These are phyloP conservation scores for Sugiyamaella pinicola DNA, from an alignment of 1,139 yeast genomes.

Conservation along the genomic window DNA sequence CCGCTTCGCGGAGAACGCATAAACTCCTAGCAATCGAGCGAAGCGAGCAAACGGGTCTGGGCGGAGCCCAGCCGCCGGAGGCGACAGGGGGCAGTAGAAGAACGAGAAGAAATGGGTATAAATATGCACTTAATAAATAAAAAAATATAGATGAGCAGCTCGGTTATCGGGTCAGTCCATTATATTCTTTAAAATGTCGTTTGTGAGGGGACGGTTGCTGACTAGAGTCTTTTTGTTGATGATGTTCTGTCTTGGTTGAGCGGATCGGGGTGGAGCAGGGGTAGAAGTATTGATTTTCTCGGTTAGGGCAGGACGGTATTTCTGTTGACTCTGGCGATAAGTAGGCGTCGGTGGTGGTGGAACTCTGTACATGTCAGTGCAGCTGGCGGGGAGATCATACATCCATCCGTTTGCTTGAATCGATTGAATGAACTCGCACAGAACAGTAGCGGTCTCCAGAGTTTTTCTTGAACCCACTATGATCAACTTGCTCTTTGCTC, in stretches of 20 bases:
- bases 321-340: slow-evolving; percentile 18
- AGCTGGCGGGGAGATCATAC: slow-evolving; percentile 53
- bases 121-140: slow-evolving; percentile 1
- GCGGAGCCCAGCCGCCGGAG: too few species aligned
- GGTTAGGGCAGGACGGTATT: background rate
- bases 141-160: too few species aligned
- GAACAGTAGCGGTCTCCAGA: slow-evolving; percentile 55
- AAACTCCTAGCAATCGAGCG: too few species aligned
- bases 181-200: slow-evolving; percentile 6
- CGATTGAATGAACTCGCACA: slow-evolving; percentile 64
- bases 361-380: slow-evolving; percentile 46
- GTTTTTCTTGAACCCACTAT: slow-evolving; percentile 78
- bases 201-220: slow-evolving; percentile 3
- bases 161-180: background rate
- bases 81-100: background rate
- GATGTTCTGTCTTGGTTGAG: slow-evolving; percentile 1
- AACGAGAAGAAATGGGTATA: too few species aligned
- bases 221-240: slow-evolving; percentile 7
- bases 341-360: too few species aligned
- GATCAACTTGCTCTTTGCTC: slow-evolving; percentile 82
- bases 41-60: too few species aligned
- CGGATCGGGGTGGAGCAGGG: background rate
- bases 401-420: slow-evolving; percentile 67
- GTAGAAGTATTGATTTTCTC: background rate
- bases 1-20: too few species aligned